Evolutionary conservation across 768 basidiomycete species (phyloP).

Genomic region (Asterophora parasitica): DNA sequence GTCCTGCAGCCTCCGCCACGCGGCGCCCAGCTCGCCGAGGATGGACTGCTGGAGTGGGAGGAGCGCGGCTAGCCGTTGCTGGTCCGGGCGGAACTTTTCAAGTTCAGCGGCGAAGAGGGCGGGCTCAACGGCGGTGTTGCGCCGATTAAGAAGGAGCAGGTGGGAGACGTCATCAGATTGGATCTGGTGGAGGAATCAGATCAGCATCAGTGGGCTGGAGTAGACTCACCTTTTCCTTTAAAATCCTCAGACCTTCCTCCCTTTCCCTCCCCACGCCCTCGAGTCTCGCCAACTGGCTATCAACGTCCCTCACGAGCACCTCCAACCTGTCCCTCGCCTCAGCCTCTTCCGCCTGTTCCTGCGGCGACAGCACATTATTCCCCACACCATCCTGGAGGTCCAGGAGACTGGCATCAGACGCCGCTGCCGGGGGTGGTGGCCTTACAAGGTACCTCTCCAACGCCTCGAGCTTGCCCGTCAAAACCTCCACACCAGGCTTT

Average conservation of each 20-base stretch:
- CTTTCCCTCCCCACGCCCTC: constrained; percentile 84
- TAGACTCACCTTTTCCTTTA: constrained; percentile 83
- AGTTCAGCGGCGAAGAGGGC: constrained; percentile 89
- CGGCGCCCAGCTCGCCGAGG: constrained; percentile 66
- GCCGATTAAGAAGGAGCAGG: constrained; percentile 84
- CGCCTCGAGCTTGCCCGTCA: too few relatives aligned
- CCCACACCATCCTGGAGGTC: too few relatives aligned
- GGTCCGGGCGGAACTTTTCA: constrained; percentile 93
- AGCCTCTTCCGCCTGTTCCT: constrained; percentile 33
- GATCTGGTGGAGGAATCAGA: constrained; percentile 46
- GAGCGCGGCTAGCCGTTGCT: constrained; percentile 74
- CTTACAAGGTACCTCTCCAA: constrained; percentile 18
- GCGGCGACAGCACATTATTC: too few relatives aligned
- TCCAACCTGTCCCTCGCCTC: constrained; percentile 65
- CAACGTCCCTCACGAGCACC: constrained; percentile 66
- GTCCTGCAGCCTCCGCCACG: constrained; percentile 73
- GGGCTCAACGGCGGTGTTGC: constrained; percentile 78
- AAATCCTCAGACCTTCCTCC: constrained; percentile 81
- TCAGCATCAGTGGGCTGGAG: background rate
- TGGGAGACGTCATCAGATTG: constrained; percentile 97
- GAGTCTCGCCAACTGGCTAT: constrained; percentile 71
- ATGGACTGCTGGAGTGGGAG: constrained; percentile 71
- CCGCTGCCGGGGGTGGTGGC: too few relatives aligned
- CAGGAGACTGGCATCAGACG: too few relatives aligned
- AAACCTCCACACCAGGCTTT: constrained; percentile 48